These are phyloP conservation scores for Xylaria sp. DNA, from an alignment of 495 filamentous ascomycete species.

Conservation along the genomic window DNA sequence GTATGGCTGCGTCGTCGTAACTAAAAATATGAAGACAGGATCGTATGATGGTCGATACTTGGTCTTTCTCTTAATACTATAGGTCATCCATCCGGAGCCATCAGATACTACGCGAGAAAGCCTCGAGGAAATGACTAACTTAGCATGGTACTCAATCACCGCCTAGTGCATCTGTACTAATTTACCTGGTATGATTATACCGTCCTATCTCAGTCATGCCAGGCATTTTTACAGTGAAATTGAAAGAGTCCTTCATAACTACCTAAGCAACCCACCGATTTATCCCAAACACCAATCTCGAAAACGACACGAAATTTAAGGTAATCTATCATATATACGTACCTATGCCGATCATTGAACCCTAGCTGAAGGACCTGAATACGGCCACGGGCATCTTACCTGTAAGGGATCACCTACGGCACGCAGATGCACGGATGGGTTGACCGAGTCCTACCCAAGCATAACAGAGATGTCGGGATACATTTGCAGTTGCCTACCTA, in stretches of 20 bases:
- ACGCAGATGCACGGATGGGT: not conserved
- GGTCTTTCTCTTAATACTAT: not conserved
- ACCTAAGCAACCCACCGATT: not conserved
- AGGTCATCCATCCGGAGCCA: not conserved
- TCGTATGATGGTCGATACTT: conserved; percentile 18
- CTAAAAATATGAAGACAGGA: not conserved
- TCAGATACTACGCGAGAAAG: not conserved
- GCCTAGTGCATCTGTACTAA: not conserved
- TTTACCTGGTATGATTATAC: not conserved
- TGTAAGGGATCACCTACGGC: not conserved
- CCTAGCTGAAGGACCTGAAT: not conserved
- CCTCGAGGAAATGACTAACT: not conserved
- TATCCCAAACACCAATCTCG: not conserved
- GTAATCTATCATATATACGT: too few relatives aligned
- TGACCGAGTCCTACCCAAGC: conserved; percentile 14
- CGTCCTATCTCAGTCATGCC: not conserved
- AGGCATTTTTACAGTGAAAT: not conserved
- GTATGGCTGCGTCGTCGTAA: not conserved
- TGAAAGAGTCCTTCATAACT: too few relatives aligned
- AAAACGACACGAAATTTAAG: not conserved
- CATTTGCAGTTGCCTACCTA: conserved; percentile 6
- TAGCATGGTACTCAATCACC: not conserved
- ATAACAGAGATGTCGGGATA: conserved; percentile 2
- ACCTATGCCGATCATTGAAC: not conserved
- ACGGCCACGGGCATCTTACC: not conserved